phyloP scores from a whole-genome alignment of 164 flowering plant genomes.

The Kingdonia uniflora region DNA sequence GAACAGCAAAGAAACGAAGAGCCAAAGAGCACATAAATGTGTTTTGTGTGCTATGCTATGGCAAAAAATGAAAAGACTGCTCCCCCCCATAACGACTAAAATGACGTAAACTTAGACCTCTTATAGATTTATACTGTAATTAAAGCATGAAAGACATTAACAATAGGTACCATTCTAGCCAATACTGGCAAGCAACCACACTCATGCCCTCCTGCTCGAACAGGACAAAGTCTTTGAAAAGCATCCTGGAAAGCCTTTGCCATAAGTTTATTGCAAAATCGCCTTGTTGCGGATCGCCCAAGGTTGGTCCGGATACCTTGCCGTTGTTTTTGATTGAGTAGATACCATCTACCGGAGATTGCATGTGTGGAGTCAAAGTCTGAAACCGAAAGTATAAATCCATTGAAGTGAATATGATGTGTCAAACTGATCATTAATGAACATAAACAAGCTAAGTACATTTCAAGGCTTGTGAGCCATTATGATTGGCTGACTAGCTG shows the following conservation, averaged over 20 bases:
- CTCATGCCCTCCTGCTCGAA: slow-evolving; percentile 77
- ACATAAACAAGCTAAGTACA: no score
- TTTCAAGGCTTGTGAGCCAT: neutral
- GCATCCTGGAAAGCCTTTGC: slow-evolving; percentile 81
- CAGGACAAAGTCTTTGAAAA: slow-evolving; percentile 83
- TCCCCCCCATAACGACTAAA: no score
- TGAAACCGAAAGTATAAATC: slow-evolving; percentile 18
- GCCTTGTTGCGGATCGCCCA: slow-evolving; percentile 54
- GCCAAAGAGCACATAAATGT: no score
- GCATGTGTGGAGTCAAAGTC: slow-evolving; percentile 85
- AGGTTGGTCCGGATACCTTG: slow-evolving; percentile 18
- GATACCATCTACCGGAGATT: slow-evolving; percentile 27
- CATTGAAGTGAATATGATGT: neutral
- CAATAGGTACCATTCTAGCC: slow-evolving; percentile 47
- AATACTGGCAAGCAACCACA: slow-evolving; percentile 81
- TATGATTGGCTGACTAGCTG: no score
- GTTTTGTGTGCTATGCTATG: no score
- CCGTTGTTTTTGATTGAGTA: slow-evolving; percentile 25
- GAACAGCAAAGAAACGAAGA: no score
- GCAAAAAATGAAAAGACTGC: no score
- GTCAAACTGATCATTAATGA: neutral
- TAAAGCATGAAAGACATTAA: neutral
- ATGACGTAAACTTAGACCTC: no score
- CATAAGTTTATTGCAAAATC: slow-evolving; percentile 63
- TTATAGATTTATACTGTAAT: no score